These are phyloP conservation scores for Wolfiporia cocos DNA, from an alignment of 1,284 basidiomycete genomes.

Conservation along the genomic window DNA sequence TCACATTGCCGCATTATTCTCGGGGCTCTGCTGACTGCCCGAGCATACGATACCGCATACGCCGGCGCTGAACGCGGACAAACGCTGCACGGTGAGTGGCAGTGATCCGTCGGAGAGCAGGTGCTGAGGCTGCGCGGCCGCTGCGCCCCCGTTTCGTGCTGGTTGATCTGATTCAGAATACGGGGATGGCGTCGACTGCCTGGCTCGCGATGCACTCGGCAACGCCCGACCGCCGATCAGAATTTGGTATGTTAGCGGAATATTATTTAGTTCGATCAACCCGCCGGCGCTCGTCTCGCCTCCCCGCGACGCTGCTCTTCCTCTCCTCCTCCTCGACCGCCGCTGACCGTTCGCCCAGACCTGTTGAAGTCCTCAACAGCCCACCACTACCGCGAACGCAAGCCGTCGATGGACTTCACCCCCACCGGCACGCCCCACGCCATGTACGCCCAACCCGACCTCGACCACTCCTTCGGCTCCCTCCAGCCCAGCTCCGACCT, in stretches of 20 bases:
- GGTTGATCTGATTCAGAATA: too few species aligned
- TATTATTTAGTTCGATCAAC: constrained; percentile 19
- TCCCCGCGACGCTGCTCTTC: constrained; percentile 5
- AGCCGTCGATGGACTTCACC: constrained; percentile 55
- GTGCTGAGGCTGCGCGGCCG: too few species aligned
- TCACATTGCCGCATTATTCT: constrained; percentile 1
- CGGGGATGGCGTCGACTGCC: constrained; percentile 29
- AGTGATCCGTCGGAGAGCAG: too few species aligned
- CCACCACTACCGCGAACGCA: constrained; percentile 30
- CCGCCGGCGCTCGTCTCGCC: constrained; percentile 20
- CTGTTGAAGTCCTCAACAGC: constrained; percentile 40
- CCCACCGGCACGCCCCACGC: constrained; percentile 33
- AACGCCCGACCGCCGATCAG: constrained; percentile 47
- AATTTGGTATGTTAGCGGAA: constrained; percentile 29
- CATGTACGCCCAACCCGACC: constrained; percentile 43
- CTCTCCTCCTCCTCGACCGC: constrained; percentile 7
- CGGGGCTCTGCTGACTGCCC: too few species aligned
- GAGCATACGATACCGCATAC: too few species aligned
- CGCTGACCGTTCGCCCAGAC: constrained; percentile 14
- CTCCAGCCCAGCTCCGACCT: constrained; percentile 21
- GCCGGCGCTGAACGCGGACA: too few species aligned
- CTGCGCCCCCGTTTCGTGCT: too few species aligned
- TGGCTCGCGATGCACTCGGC: constrained; percentile 28
- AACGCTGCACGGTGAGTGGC: too few species aligned
- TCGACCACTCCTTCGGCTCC: constrained; percentile 25